Evolutionary conservation across 2,329 filamentous ascomycete species (phyloP).

Genomic region (Diaporthe sp.): DNA sequence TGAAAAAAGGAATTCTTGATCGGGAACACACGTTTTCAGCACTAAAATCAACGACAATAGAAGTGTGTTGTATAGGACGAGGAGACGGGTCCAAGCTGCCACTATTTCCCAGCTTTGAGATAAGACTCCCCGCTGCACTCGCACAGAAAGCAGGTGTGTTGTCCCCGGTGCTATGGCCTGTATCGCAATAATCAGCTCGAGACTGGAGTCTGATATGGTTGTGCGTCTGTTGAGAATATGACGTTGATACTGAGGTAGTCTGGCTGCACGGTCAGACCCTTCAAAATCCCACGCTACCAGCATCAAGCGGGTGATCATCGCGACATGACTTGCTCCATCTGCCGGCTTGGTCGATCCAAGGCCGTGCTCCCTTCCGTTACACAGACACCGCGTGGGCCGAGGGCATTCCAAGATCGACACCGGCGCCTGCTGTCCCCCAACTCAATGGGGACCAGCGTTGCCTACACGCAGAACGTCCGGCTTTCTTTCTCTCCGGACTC

Average conservation of each 20-base stretch:
- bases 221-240: background rate
- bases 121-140: background rate
- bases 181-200: too few species aligned
- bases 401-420: background rate
- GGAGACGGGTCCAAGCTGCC: background rate
- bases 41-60: background rate
- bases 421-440: background rate
- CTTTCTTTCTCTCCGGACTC: background rate
- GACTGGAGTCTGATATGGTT: background rate
- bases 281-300: background rate
- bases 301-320: background rate
- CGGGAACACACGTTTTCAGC: background rate
- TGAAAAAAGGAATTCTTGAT: background rate
- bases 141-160: background rate
- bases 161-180: background rate
- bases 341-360: slow-evolving; percentile 1
- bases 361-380: background rate
- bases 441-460: background rate
- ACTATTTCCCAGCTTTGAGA: background rate
- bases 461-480: too few species aligned
- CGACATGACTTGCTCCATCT: background rate
- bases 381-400: slow-evolving; percentile 8
- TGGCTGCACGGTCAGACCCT: background rate
- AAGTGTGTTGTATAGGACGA: background rate
- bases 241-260: background rate